These are phyloP conservation scores for Berberis vulgaris DNA, from an alignment of 164 flowering plant genomes.

Conservation along the genomic window DNA sequence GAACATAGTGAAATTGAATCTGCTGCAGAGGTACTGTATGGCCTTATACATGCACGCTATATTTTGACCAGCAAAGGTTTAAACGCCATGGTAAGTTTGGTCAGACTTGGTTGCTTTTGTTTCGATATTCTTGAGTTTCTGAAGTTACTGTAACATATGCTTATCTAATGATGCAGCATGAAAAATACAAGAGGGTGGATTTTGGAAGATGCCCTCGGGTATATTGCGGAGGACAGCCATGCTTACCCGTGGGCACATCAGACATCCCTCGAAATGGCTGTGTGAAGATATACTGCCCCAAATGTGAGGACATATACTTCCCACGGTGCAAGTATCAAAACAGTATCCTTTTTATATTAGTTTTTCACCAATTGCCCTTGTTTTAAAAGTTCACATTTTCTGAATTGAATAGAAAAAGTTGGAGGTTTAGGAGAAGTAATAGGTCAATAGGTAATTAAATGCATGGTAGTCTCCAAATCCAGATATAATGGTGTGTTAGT, in stretches of 20 bases:
- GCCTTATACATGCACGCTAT: constrained; percentile 43
- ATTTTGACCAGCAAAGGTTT: constrained; percentile 35
- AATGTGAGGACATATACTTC: constrained; percentile 71
- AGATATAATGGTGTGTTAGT: too few relatives aligned
- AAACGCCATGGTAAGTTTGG: constrained; percentile 53
- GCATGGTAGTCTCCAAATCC: too few relatives aligned
- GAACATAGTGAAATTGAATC: constrained; percentile 82
- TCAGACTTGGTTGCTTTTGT: background rate
- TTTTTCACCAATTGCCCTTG: too few relatives aligned
- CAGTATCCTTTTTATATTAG: constrained; percentile 52
- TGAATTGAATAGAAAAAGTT: too few relatives aligned
- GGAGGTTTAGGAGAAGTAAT: too few relatives aligned
- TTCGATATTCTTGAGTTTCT: background rate
- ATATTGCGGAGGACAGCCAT: constrained; percentile 73
- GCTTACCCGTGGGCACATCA: constrained; percentile 74
- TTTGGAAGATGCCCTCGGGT: constrained; percentile 81
- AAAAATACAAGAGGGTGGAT: constrained; percentile 68
- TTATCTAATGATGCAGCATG: constrained; percentile 30
- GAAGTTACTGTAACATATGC: background rate
- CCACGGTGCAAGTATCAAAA: constrained; percentile 80
- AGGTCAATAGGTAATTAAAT: too few relatives aligned
- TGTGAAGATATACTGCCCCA: constrained; percentile 70
- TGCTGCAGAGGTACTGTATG: constrained; percentile 77
- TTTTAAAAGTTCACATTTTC: too few relatives aligned
- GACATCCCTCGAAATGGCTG: constrained; percentile 71